Evolutionary conservation across 371 early-diverging fungal genomes (phyloP), one percentile per base, ranked within the genome.

Genomic region (Thermomucor indicae-seudaticae): DNA sequence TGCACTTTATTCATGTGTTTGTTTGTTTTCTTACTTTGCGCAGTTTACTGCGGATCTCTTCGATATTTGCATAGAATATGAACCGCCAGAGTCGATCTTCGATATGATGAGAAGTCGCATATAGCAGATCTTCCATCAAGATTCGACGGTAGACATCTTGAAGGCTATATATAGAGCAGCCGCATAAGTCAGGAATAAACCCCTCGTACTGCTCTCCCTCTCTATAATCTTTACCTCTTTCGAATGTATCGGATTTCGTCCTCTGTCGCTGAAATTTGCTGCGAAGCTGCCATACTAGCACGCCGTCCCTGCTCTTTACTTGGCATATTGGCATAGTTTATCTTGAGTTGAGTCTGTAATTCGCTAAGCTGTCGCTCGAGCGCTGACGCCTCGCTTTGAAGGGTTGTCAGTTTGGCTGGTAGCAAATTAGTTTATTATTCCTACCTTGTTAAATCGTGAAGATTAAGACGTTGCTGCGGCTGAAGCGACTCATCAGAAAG

Each of bases 51-150:
- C 77, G 64, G 2, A 61, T 48, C 24, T 65, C 55, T 45, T 76
- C 77, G 30, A 72, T 72, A 17, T 44, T 54, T n/a, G 73, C 62
- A 55, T 76, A 72, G 40, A 72, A 62, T 10, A 72, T 67, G 32
- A 66, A 57, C n/a, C 71, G 51, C 77, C 77, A 76, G 32, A 70
- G 28, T 42, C 68, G 70, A 22, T 76, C 77, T 52, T 76, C 73
- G 16, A 72, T 68, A 25, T 55, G 68, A 50, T 67, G 61, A 3
- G 58, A 47, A 5, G 46, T 57, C 10, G 73, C 70, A 50, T 64
- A 70, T 1, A 49, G 44, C 1, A 70, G 30, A 40, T 76, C 68
- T 1, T 41, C 46, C 27, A 49, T 43, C 12, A 76, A 39, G 19
- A 72, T 57, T 14, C 57, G 56, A 7, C 65, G 58, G 49, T 76